Conservation (phyloP, 1,139 yeast species). For the Fermentozyma sake region DNA sequence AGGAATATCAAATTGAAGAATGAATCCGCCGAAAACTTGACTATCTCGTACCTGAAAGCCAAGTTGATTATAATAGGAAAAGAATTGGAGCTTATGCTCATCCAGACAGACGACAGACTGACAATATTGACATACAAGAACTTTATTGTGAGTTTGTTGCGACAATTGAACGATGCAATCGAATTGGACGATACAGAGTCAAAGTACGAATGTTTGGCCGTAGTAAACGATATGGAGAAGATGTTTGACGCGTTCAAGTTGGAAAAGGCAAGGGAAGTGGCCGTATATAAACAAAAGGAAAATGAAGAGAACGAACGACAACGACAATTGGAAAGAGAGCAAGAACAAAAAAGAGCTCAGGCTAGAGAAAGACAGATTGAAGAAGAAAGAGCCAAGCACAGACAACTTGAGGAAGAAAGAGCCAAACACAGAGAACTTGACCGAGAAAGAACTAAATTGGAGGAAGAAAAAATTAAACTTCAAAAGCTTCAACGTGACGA, state of each 20-base stretch:
- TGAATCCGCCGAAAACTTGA: conserved; percentile 44
- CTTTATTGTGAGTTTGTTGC: conserved; percentile 47
- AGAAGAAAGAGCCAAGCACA: not conserved
- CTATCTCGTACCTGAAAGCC: conserved; percentile 54
- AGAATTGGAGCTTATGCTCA: conserved; percentile 44
- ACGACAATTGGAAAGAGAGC: conserved; percentile 1
- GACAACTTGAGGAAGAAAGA: conserved; percentile 1
- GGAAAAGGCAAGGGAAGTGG: conserved; percentile 26
- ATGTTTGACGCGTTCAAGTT: conserved; percentile 52
- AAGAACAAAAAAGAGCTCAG: not conserved
- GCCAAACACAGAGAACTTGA: not conserved
- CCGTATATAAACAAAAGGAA: conserved; percentile 1
- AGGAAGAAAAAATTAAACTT: not conserved
- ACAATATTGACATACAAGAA: conserved; percentile 47
- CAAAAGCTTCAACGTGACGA: not conserved
- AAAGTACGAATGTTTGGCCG: conserved; percentile 55
- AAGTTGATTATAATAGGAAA: conserved; percentile 52
- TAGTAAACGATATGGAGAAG: conserved; percentile 56
- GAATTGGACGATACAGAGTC: conserved; percentile 46
- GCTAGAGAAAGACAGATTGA: conserved; percentile 1
- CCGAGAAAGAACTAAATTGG: conserved; percentile 1
- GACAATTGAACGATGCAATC: conserved; percentile 49
- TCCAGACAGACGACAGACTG: conserved; percentile 14
- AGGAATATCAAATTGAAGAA: conserved; percentile 48
- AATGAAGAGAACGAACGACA: no score